Conservation (phyloP, 306 rosid species). For the Corylus americana region DNA sequence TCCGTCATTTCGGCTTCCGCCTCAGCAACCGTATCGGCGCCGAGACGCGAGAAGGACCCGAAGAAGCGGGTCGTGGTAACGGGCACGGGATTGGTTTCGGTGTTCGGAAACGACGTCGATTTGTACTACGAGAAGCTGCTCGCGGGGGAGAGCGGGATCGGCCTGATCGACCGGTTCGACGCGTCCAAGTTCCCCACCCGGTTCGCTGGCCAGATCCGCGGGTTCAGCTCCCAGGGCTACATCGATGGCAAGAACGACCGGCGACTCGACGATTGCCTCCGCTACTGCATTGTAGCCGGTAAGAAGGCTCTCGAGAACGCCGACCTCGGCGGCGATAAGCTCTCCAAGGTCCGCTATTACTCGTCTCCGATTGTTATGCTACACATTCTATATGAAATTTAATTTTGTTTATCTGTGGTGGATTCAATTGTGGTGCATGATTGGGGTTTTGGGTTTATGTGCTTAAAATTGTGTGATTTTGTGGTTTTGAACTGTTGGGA, state of each 20-base stretch:
- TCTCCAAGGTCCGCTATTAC: constrained; percentile 48
- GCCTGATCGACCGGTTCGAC: constrained; percentile 73
- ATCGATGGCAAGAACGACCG: constrained; percentile 95
- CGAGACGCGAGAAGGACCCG: constrained; percentile 82
- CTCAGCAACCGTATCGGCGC: constrained; percentile 49
- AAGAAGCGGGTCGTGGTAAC: constrained; percentile 95
- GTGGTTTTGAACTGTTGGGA: not conserved
- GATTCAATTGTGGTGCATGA: not conserved
- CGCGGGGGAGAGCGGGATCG: constrained; percentile 82
- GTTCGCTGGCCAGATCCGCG: constrained; percentile 93
- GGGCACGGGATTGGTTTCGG: constrained; percentile 88
- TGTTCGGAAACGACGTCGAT: constrained; percentile 81
- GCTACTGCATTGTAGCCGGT: constrained; percentile 92
- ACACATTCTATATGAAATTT: not conserved
- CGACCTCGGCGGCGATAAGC: constrained; percentile 63
- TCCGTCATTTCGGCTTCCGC: constrained; percentile 50
- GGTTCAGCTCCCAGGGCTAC: constrained; percentile 74
- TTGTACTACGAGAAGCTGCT: constrained; percentile 82
- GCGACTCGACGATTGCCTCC: constrained; percentile 83
- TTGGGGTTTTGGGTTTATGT: not conserved
- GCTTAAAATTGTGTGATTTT: not conserved
- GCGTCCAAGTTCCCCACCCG: constrained; percentile 94
- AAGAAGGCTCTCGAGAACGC: constrained; percentile 88
- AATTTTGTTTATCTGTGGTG: no score
- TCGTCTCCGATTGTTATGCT: not conserved